Base-by-base conservation (phyloP, 129 eudicot species). In the Artemisia argyi region DNA sequence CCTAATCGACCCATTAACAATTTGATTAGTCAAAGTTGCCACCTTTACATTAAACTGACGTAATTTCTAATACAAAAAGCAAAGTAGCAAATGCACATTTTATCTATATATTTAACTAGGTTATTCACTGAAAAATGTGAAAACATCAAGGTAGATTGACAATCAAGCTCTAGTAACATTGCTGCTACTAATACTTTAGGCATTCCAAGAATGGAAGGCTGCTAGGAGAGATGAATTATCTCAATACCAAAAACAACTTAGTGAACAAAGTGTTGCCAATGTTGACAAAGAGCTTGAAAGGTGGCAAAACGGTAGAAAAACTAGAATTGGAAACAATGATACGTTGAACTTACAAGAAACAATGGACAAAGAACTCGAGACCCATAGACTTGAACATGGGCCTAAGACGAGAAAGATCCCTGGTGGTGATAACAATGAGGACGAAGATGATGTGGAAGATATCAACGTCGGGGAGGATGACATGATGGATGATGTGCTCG, bases 331-430 rank as follows among this genome's bases (percentile, higher is more conserved):
- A 65, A 84, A 80, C 81, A 85, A 77, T 12, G 85, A 86, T 26
- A 57, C 72, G 59, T 75, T 86, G 64, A 95, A 88, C 84, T 81
- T 95, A 12, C 99, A 95, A 80, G 99, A 95, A 80, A 95, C 97
- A 48, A 95, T 95, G 99, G 99, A 95, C 96, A 80, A 95, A 73
- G 99, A 95, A 65, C 85, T 95, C 5, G 99, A 95, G 83, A 90
- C 99, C 64, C 99, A 95, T 69, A 84, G 91, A 83, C 97, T 95
- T 15, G 99, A 95, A 81, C 97, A 91, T 50, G 99, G 99, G 16
- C 99, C 96, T 3, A 95, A 95, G 83, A 86, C 89, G 17, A 77
- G 99, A 24, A 88, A 78, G 73, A 86, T 95, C 39, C 92, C 99
- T 1, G 89, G 93, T 18, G 96, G 86, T 64, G 66, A 69, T 28